A percentile compares a stretch with the other conserved stretches of the same genome.
phyloP scores from a whole-genome alignment of 805 yeast genomes.

The Phaffomyces thermotolerans region DNA sequence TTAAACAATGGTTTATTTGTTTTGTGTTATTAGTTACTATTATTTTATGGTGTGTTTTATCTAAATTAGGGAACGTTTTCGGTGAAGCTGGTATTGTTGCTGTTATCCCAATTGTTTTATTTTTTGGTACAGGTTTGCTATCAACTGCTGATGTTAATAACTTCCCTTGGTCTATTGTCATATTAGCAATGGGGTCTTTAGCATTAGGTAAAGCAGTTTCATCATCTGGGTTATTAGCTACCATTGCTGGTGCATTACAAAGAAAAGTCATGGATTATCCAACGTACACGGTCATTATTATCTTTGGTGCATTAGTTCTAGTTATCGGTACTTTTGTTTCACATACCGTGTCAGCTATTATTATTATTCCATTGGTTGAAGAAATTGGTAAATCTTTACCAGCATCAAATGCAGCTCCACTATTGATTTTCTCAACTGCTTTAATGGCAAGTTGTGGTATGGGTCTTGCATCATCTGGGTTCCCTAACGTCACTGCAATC shows the following conservation, averaged over 20 bases:
- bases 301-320: constrained; percentile 77
- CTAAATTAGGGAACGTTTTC: constrained; percentile 57
- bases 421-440: constrained; percentile 38
- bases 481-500: constrained; percentile 97
- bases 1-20: constrained; percentile 67
- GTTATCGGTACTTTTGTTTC: constrained; percentile 92
- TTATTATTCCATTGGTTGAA: constrained; percentile 81
- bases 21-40: constrained; percentile 69
- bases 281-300: constrained; percentile 63
- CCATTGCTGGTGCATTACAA: constrained; percentile 70
- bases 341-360: constrained; percentile 94
- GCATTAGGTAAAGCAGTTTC: constrained; percentile 92
- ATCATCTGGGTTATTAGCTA: constrained; percentile 76
- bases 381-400: constrained; percentile 72
- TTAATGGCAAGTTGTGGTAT: constrained; percentile 86
- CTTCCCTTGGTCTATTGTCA: constrained; percentile 94
- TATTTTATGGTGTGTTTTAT: constrained; percentile 82
- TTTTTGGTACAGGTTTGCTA: constrained; percentile 84
- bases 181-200: constrained; percentile 95
- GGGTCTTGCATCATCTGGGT: constrained; percentile 96
- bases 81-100: constrained; percentile 96
- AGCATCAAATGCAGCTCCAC: constrained; percentile 60
- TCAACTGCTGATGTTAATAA: constrained; percentile 84
- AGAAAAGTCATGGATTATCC: constrained; percentile 51
- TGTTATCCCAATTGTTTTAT: constrained; percentile 72